Evolutionary conservation across 2,329 filamentous ascomycete species (phyloP).

Genomic region (Rosellinia necatrix): DNA sequence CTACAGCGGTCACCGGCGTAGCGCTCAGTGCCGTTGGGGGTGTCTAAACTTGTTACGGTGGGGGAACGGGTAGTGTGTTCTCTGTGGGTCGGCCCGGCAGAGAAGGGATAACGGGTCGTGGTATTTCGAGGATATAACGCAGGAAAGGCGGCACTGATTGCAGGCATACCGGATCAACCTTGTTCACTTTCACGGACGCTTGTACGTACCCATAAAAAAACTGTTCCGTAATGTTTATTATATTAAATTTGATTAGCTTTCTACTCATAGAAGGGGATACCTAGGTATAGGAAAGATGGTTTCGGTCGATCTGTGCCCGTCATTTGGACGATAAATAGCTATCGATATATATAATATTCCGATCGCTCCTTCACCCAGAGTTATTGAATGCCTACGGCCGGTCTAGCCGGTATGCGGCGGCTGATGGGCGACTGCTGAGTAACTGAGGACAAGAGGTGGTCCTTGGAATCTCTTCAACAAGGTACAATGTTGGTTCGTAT

Average conservation of each 20-base stretch:
- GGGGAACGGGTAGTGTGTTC: neutral
- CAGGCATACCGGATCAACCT: neutral
- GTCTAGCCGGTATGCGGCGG: neutral
- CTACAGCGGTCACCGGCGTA: constrained; percentile 63
- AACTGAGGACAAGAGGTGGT: neutral
- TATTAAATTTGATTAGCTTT: constrained; percentile 1
- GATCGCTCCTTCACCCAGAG: no score
- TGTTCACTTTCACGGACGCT: neutral
- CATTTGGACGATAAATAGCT: no score
- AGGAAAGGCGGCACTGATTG: neutral
- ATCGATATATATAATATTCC: no score
- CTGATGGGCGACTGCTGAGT: no score
- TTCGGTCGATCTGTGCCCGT: neutral
- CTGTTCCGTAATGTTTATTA: constrained; percentile 21
- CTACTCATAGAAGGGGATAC: neutral
- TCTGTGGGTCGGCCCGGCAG: neutral
- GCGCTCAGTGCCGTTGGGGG: constrained; percentile 57
- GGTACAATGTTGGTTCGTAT: no score
- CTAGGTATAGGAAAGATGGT: neutral
- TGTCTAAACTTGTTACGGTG: constrained; percentile 43
- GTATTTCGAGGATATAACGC: neutral
- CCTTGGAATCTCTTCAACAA: no score
- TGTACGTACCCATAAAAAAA: constrained; percentile 10
- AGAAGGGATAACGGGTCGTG: neutral
- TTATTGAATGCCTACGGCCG: neutral